These are phyloP conservation scores for Piper betle DNA, from an alignment of 164 flowering plant species.

Conservation along the genomic window DNA sequence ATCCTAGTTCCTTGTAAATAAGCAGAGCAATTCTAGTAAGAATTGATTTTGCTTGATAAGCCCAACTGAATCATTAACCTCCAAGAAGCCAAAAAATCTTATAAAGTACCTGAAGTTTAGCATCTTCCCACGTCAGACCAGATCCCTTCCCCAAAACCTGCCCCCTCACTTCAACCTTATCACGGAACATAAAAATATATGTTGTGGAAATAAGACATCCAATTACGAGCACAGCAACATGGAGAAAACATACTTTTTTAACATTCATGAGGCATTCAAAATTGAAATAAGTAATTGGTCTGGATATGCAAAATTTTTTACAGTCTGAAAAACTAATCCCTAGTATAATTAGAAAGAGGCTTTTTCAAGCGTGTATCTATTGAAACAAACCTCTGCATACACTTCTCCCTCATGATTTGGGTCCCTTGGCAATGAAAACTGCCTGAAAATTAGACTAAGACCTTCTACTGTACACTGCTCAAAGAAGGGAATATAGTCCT, in stretches of 20 bases:
- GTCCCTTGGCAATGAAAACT: conserved; percentile 34
- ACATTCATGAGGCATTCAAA: too few relatives aligned
- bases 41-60: neutral
- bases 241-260: too few relatives aligned
- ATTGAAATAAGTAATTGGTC: too few relatives aligned
- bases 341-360: neutral
- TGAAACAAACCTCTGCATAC: conserved; percentile 50
- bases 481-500: neutral
- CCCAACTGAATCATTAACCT: neutral
- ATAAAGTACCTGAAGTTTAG: conserved; percentile 57
- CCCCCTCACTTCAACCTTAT: conserved; percentile 77
- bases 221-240: neutral
- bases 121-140: conserved; percentile 82
- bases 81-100: neutral
- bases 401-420: conserved; percentile 36
- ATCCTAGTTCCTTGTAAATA: too few relatives aligned
- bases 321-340: neutral
- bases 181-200: neutral
- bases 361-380: neutral
- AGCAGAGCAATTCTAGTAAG: neutral
- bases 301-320: too few relatives aligned
- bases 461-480: conserved; percentile 71
- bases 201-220: neutral
- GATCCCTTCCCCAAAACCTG: conserved; percentile 63
- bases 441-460: conserved; percentile 45